Percentiles rank a stretch among this genome's conserved stretches.
Evolutionary conservation across 2,329 filamentous ascomycete species (phyloP).

Genomic region (Penicillium sclerotiorum): DNA sequence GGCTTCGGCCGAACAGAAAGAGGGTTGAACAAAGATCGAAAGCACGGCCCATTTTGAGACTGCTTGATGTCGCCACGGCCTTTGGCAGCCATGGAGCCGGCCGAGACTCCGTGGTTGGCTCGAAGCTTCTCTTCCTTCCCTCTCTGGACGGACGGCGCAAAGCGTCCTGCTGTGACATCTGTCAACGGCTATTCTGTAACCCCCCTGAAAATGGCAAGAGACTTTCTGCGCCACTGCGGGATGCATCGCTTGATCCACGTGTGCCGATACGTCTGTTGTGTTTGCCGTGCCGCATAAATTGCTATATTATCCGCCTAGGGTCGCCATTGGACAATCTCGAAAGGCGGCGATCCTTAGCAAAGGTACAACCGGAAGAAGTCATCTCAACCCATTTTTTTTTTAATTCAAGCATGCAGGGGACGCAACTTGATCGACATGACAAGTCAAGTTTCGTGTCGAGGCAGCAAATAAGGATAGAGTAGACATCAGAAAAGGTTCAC

Average conservation of each 20-base stretch:
- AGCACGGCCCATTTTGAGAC: slow-evolving; percentile 15
- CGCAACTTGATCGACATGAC: background rate
- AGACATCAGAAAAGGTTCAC: no score
- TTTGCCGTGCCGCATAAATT: slow-evolving; percentile 9
- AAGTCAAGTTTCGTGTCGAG: background rate
- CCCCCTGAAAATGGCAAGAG: slow-evolving; percentile 19
- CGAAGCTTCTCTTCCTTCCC: slow-evolving; percentile 9
- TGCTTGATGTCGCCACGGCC: slow-evolving; percentile 21
- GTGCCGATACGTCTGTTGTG: slow-evolving; percentile 13
- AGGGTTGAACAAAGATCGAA: slow-evolving; percentile 18
- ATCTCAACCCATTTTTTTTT: slow-evolving; percentile 2
- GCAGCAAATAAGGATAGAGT: background rate
- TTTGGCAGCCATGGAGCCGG: slow-evolving; percentile 15
- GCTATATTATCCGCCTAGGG: slow-evolving; percentile 9
- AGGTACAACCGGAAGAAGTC: background rate
- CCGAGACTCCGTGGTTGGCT: slow-evolving; percentile 19
- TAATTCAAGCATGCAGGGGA: no score
- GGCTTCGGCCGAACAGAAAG: slow-evolving; percentile 9
- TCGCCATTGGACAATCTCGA: background rate
- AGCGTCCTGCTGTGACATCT: slow-evolving; percentile 18
- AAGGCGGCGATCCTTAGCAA: background rate
- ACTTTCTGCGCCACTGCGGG: slow-evolving; percentile 9
- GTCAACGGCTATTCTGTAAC: background rate
- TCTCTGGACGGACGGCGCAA: slow-evolving; percentile 9
- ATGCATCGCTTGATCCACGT: slow-evolving; percentile 22